These are phyloP conservation scores for Pulveroboletus sp. DNA, from an alignment of 768 basidiomycete genomes.

Conservation along the genomic window DNA sequence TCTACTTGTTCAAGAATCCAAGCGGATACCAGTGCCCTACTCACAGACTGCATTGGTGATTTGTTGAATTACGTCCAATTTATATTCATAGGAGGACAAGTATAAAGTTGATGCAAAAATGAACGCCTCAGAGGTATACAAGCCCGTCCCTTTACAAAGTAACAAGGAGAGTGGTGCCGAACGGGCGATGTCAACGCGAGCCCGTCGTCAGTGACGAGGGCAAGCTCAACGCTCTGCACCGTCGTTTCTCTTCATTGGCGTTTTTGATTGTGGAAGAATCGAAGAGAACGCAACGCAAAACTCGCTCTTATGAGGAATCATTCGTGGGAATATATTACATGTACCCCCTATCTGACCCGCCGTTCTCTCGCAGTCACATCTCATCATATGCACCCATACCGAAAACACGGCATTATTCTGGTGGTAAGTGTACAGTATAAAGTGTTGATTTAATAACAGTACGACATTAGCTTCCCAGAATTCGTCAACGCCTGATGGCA, in stretches of 20 bases:
- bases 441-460: too few species aligned
- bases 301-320: background rate
- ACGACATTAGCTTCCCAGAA: too few species aligned
- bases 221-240: slow-evolving; percentile 61
- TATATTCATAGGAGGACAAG: background rate
- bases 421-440: too few species aligned
- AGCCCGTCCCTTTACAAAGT: slow-evolving; percentile 58
- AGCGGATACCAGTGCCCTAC: slow-evolving; percentile 90
- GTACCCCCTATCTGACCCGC: too few species aligned
- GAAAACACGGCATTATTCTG: too few species aligned
- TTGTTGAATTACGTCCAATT: background rate
- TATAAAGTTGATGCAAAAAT: background rate
- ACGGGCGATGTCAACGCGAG: slow-evolving; percentile 62
- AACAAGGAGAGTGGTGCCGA: slow-evolving; percentile 63
- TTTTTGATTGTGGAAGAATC: slow-evolving; percentile 50
- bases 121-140: slow-evolving; percentile 52
- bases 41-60: slow-evolving; percentile 78
- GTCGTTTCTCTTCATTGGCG: slow-evolving; percentile 50
- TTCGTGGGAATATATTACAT: slow-evolving; percentile 22
- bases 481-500: too few species aligned
- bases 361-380: too few species aligned
- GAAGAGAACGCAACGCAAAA: background rate
- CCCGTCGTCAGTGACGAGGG: slow-evolving; percentile 35
- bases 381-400: too few species aligned
- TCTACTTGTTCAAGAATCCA: slow-evolving; percentile 79